These are phyloP conservation scores for Gossypium gossypioides DNA, from an alignment of 441 rosid genomes.

Conservation along the genomic window DNA sequence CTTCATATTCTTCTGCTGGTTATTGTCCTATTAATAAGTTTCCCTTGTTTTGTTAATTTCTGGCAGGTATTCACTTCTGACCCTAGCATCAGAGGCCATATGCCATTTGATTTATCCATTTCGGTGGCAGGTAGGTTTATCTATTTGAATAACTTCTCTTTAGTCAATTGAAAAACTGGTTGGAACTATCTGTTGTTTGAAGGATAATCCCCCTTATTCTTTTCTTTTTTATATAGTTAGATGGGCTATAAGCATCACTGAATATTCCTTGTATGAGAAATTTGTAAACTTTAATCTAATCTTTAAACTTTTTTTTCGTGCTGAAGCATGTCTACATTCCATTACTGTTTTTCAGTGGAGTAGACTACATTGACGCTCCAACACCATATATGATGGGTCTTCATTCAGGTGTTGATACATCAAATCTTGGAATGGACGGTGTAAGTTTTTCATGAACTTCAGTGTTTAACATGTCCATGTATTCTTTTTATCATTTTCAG, in stretches of 20 bases:
- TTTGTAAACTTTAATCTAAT: constrained; percentile 30
- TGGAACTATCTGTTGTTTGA: not conserved
- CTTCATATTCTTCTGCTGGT: not conserved
- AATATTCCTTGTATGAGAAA: not conserved
- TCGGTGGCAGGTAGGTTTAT: constrained; percentile 79
- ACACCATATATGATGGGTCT: constrained; percentile 99
- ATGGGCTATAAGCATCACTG: not conserved
- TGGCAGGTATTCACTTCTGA: constrained; percentile 80
- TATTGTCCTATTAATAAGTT: not conserved
- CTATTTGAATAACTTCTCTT: constrained; percentile 6
- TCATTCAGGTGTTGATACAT: constrained; percentile 89
- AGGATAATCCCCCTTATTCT: not conserved
- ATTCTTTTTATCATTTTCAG: not conserved
- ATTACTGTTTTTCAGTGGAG: constrained; percentile 99
- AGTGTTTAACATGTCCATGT: not conserved
- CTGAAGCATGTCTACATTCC: constrained; percentile 99
- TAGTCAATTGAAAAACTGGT: not conserved
- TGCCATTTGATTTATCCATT: constrained; percentile 97
- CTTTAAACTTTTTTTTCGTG: constrained; percentile 37
- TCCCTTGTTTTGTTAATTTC: constrained; percentile 12
- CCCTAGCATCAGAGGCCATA: constrained; percentile 86
- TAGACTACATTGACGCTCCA: constrained; percentile 96
- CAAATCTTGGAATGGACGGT: constrained; percentile 80
- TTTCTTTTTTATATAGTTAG: not conserved
- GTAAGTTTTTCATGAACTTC: constrained; percentile 43